These are phyloP conservation scores for Oldenlandia corymbosa DNA, from an alignment of 257 asterid genomes.

Conservation along the genomic window DNA sequence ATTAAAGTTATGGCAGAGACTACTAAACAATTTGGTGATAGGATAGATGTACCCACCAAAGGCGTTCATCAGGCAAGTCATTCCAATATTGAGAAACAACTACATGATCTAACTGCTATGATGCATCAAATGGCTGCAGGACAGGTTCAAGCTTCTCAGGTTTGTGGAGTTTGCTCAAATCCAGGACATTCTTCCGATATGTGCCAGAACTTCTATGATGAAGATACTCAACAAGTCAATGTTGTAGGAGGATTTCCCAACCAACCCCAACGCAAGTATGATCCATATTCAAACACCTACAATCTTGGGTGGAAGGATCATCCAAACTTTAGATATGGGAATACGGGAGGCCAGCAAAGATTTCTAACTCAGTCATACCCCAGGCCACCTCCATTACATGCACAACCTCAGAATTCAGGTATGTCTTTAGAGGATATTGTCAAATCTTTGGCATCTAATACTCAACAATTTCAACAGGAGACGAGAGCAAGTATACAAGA, in stretches of 20 bases:
- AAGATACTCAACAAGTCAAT: neutral
- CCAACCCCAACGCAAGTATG: too few relatives aligned
- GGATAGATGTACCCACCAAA: too few relatives aligned
- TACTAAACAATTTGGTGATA: too few relatives aligned
- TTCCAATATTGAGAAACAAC: neutral
- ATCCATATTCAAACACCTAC: too few relatives aligned
- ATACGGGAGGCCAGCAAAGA: neutral
- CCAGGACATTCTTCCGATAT: neutral
- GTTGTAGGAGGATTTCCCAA: too few relatives aligned
- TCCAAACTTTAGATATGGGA: neutral
- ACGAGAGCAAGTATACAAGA: neutral
- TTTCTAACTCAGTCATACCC: neutral
- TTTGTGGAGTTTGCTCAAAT: neutral
- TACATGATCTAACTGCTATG: neutral
- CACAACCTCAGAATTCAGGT: neutral
- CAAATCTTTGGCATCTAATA: neutral
- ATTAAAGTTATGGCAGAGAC: too few relatives aligned
- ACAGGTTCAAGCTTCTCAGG: neutral
- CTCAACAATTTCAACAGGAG: neutral
- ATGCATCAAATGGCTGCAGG: conserved; percentile 2
- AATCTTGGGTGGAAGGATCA: conserved; percentile 3
- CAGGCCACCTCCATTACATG: neutral
- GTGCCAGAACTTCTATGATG: neutral
- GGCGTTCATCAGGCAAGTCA: neutral
- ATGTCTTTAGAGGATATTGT: conserved; percentile 2